phyloP scores from a whole-genome alignment of 805 yeast species.

The Sugiyamaella smithiae region DNA sequence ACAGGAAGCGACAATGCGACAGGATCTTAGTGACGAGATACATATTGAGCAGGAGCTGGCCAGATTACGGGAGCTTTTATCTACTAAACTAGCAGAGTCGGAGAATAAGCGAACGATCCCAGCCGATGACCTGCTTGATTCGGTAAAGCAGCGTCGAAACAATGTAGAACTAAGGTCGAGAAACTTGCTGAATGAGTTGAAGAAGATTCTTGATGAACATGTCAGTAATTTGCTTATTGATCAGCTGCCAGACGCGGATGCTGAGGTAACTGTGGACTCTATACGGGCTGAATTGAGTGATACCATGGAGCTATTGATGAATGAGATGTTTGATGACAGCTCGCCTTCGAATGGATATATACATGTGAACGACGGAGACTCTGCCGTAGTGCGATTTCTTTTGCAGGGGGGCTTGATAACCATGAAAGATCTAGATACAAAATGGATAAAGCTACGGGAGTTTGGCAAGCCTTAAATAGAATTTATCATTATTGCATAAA shows the following conservation, averaged over 20 bases:
- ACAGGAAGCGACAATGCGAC: neutral
- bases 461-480: conserved; percentile 17
- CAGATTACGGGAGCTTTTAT: neutral
- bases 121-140: neutral
- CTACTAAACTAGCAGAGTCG: neutral
- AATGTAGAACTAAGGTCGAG: neutral
- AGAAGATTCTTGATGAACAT: conserved; percentile 7
- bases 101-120: neutral
- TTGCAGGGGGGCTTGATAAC: conserved; percentile 20
- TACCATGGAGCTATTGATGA: conserved; percentile 16
- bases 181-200: neutral
- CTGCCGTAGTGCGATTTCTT: conserved; percentile 18
- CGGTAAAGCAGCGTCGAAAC: neutral
- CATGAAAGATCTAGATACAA: conserved; percentile 9
- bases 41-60: neutral
- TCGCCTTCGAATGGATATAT: conserved; percentile 13
- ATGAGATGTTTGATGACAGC: conserved; percentile 19
- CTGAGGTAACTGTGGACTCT: neutral
- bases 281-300: conserved; percentile 6
- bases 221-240: conserved; percentile 1
- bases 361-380: conserved; percentile 13
- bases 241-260: neutral
- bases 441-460: conserved; percentile 19
- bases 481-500: too few relatives aligned
- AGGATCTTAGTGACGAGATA: neutral